A percentile compares a stretch with the other conserved stretches of the same genome.
Conservation (phyloP, 768 basidiomycete species). For the Leccinellum albellum region DNA sequence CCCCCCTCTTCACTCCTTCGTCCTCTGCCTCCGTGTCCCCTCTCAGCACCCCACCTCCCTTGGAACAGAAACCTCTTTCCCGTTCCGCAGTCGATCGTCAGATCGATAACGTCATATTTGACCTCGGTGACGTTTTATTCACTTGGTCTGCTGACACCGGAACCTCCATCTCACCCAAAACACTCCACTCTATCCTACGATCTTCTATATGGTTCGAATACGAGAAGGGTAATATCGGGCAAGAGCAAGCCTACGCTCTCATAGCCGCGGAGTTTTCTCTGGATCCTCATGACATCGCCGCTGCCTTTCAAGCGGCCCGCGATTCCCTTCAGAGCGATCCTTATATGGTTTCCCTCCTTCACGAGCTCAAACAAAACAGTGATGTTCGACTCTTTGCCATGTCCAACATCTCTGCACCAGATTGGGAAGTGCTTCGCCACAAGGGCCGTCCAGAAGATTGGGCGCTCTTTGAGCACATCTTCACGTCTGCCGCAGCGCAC, state of each 20-base stretch:
- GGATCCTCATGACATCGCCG: too few relatives aligned
- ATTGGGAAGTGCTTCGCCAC: slow-evolving; percentile 17
- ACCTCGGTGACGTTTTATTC: too few relatives aligned
- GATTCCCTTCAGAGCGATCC: slow-evolving; percentile 8
- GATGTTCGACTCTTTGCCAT: slow-evolving; percentile 12
- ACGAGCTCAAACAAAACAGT: slow-evolving; percentile 4
- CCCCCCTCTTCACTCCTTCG: neutral
- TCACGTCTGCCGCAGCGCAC: slow-evolving; percentile 15
- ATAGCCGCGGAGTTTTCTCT: too few relatives aligned
- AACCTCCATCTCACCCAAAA: too few relatives aligned
- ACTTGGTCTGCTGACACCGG: too few relatives aligned
- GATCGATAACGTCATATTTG: neutral
- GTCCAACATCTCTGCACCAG: too few relatives aligned
- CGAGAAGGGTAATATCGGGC: too few relatives aligned
- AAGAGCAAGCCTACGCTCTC: too few relatives aligned
- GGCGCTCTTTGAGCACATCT: slow-evolving; percentile 18
- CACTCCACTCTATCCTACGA: too few relatives aligned
- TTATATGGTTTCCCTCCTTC: slow-evolving; percentile 16
- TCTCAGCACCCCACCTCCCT: slow-evolving; percentile 2
- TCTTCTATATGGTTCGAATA: too few relatives aligned
- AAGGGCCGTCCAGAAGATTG: slow-evolving; percentile 14
- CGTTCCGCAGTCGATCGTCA: slow-evolving; percentile 3
- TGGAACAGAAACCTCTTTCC: neutral
- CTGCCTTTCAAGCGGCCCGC: slow-evolving; percentile 7
- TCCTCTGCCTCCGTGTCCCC: slow-evolving; percentile 1